Base-by-base conservation (phyloP, 768 basidiomycete species). In the Boletellus emodensis region DNA sequence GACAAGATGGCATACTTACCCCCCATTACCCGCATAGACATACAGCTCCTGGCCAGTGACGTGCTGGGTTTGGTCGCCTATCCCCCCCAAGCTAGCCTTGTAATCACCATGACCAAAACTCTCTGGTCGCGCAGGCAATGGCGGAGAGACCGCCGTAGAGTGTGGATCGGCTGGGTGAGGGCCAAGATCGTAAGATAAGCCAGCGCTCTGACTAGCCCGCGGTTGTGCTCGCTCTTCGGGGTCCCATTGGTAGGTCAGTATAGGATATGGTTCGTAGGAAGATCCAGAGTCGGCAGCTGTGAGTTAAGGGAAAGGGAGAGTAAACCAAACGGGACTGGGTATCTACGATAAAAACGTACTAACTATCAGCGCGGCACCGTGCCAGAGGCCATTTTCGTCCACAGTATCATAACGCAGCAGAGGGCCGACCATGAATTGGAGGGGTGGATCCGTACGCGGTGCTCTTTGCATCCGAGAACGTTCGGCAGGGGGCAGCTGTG, bases 401-500 rank as follows among this genome's bases (percentile, higher is more conserved):
- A 90, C 80, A 0, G 93, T 98, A 63, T 97, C 94, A 61, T 92
- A 97, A 37, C 88, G 83, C 53, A 97, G 70, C 15, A 97, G 72
- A 18, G 93, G 93, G 0, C 94, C 93, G 49, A 88, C 90, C 91
- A 95, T 94, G 61, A 94, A 80, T 66, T 88, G 85, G 24, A 96
- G 76, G 67, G 87, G 80, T 9, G 93, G 93, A 18, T 84, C 70
- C 87, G 90, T 94, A 37, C 81, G 75, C 17, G 80, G 80, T 6
- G 79, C 72, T 44, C 74, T 73, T 34, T 84, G 71, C 7, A 72
- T 68, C 43, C 78, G 70, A n/a, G 88, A 82, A 40, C 87, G 75
- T 57, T 90, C 85, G 34, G 82, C 76, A 1, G 87, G 77, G 37
- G 71, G 72, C 67, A 87, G 71, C 30, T 71, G 74, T 8, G 79